Evolutionary conservation across 495 filamentous ascomycete genomes (phyloP), one percentile per base, ranked within the genome.

Genomic region (Melanomma pulvis-pyrius): DNA sequence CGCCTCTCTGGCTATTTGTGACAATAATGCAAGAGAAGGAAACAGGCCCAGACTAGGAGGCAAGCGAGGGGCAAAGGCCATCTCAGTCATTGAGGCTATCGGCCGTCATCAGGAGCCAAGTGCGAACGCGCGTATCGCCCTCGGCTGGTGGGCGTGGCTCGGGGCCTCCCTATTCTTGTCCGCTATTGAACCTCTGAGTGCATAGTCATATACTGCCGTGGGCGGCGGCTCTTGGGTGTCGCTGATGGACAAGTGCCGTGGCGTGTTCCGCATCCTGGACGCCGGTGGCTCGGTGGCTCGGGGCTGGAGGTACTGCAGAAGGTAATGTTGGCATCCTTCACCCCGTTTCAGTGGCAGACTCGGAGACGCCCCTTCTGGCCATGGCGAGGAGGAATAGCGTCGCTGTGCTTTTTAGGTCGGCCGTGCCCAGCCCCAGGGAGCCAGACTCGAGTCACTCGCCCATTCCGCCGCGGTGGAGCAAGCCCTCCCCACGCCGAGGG

Each of bases 291-390:
- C 47, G 48, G 54, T 60, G 63, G 53, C 55, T 51, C 29, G 8
- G 50, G 52, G 24, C 46, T n/a, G 48, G 26, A 34, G 9, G 39
- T 12, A 5, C 13, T 6, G 36, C 25, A 41, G 59, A 49, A 57
- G 51, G 29, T 47, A 53, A 59, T 41, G 55, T 39, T 66, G 25
- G 55, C 32, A 60, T 29, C 11, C 30, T 49, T 25, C 52, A 21
- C 57, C 15, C 63, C 57, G 68, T 71, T 71, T 71, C 67, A 66
- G 57, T 59, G 55, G 32, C 53, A 59, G 60, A 29, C 67, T 68
- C 39, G 39, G 39, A 44, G 13, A 44, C 39, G 9, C 39, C 13
- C 9, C 39, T 15, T 44, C 9, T 44, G 39, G 13, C 39, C 17
- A 6, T 44, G 39, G 30, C 12, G 53, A 21, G 21, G 41, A 49